Percentiles rank a stretch among this genome's conserved stretches.
These are phyloP conservation scores for Phytophthora meadii DNA, from an alignment of 352 stramenopile genomes.

Conservation along the genomic window DNA sequence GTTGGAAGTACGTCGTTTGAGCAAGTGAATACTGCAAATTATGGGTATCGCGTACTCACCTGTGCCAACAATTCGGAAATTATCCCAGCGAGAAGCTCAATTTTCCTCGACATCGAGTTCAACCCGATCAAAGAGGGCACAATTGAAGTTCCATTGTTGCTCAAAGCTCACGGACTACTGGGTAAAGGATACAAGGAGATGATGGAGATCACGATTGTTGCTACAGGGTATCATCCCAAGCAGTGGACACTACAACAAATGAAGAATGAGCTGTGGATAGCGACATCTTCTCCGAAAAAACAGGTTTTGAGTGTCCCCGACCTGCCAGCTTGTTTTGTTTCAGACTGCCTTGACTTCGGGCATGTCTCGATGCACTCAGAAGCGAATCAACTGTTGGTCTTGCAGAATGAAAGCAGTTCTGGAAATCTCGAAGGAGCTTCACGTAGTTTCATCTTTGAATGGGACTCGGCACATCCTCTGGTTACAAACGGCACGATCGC, in stretches of 20 bases:
- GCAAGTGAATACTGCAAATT: slow-evolving; percentile 62
- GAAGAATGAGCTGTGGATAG: slow-evolving; percentile 32
- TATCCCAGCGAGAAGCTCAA: slow-evolving; percentile 63
- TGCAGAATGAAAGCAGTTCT: slow-evolving; percentile 49
- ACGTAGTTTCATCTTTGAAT: slow-evolving; percentile 54
- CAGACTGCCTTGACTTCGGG: slow-evolving; percentile 64
- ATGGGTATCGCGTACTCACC: slow-evolving; percentile 60
- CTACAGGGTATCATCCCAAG: slow-evolving; percentile 61
- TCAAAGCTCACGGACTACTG: slow-evolving; percentile 80
- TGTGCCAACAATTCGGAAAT: slow-evolving; percentile 65
- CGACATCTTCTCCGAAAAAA: slow-evolving; percentile 25
- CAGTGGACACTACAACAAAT: slow-evolving; percentile 47
- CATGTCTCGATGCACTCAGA: slow-evolving; percentile 67
- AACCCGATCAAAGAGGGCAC: slow-evolving; percentile 69
- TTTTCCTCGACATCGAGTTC: slow-evolving; percentile 81
- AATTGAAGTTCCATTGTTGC: slow-evolving; percentile 57
- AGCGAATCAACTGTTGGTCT: slow-evolving; percentile 51
- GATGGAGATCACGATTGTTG: slow-evolving; percentile 66
- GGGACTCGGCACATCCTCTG: slow-evolving; percentile 63
- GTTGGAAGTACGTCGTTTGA: slow-evolving; percentile 61
- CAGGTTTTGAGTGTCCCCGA: slow-evolving; percentile 47
- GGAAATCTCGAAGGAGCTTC: not conserved
- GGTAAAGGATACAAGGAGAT: slow-evolving; percentile 71
- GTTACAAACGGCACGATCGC: slow-evolving; percentile 50
- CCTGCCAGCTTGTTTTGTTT: slow-evolving; percentile 54